These are phyloP conservation scores for Daldinia loculata DNA, from an alignment of 495 filamentous ascomycete genomes.

Conservation along the genomic window DNA sequence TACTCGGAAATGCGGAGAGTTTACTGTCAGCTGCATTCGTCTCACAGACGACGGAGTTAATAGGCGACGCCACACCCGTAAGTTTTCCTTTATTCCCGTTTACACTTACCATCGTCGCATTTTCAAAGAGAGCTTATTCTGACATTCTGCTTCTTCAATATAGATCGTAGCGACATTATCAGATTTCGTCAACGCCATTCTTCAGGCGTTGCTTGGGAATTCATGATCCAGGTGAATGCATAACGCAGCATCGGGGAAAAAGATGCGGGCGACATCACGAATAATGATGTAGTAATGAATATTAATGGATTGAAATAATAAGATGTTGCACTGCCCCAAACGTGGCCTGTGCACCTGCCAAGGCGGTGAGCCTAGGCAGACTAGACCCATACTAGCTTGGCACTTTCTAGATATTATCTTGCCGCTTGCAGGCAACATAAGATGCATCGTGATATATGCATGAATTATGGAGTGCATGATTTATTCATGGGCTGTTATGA, in stretches of 20 bases:
- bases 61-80: constrained; percentile 62
- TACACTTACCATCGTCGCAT: not conserved
- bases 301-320: constrained; percentile 12
- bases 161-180: constrained; percentile 50
- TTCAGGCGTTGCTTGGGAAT: constrained; percentile 48
- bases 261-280: constrained; percentile 28
- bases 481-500: too few species aligned
- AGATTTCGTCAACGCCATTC: constrained; percentile 48
- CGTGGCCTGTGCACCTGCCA: too few species aligned
- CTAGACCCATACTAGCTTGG: too few species aligned
- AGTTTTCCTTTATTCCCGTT: constrained; percentile 24
- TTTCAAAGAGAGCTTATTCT: constrained; percentile 23
- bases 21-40: constrained; percentile 53
- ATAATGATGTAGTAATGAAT: constrained; percentile 43
- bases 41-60: constrained; percentile 58
- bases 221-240: constrained; percentile 6
- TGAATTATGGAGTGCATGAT: not conserved
- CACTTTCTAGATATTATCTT: too few species aligned
- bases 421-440: too few species aligned
- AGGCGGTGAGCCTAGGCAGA: too few species aligned
- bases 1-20: constrained; percentile 53
- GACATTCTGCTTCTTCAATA: not conserved
- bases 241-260: not conserved
- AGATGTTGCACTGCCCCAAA: not conserved
- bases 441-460: not conserved